These are phyloP conservation scores for Pyrus hybrid DNA, from an alignment of 331 rosid species.

Conservation along the genomic window DNA sequence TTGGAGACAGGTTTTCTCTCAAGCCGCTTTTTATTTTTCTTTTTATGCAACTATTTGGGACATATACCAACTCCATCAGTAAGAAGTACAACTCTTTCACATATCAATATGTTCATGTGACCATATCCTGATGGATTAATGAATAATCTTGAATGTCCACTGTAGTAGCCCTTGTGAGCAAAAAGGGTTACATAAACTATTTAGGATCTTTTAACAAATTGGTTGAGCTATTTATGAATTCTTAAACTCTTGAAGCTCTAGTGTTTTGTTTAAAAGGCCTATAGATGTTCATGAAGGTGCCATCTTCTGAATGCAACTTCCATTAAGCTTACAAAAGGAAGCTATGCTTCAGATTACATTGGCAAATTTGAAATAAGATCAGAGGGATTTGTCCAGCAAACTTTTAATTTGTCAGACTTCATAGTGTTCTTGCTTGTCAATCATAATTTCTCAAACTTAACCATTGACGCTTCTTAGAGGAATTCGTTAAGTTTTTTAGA, in stretches of 20 bases:
- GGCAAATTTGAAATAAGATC: not conserved
- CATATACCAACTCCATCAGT: not conserved
- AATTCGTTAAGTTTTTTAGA: not conserved
- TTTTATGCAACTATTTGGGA: not conserved
- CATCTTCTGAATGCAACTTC: not conserved
- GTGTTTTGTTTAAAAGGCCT: not conserved
- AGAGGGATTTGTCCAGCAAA: not conserved
- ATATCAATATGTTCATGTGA: not conserved
- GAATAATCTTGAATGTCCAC: not conserved
- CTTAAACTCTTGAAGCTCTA: not conserved
- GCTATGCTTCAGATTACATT: not conserved
- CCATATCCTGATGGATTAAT: not conserved
- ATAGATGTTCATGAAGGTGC: not conserved
- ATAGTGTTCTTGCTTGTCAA: not conserved
- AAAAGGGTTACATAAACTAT: not conserved
- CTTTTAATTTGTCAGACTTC: not conserved
- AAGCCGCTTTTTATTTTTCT: not conserved
- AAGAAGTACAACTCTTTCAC: not conserved
- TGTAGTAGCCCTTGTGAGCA: not conserved
- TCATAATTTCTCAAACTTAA: not conserved
- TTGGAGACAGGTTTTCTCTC: constrained; percentile 56
- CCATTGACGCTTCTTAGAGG: not conserved
- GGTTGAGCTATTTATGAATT: not conserved
- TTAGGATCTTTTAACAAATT: not conserved
- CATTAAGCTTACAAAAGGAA: not conserved